Percentiles rank a stretch among this genome's conserved stretches.
phyloP scores from a whole-genome alignment of 441 rosid species.

The Isatis lusitanica region DNA sequence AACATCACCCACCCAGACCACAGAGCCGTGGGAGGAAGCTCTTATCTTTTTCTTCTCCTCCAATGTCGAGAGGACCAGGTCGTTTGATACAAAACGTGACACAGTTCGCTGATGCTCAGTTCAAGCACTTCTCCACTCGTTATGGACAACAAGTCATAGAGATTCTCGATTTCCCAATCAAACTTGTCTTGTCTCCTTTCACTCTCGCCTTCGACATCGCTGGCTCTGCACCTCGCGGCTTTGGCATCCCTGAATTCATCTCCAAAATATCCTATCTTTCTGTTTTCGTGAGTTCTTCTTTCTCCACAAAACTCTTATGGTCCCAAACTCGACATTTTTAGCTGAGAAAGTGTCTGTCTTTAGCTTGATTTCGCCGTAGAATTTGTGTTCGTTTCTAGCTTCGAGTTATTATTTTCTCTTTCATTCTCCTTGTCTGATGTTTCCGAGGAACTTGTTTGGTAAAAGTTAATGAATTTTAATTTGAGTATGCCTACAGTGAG shows the following conservation, averaged over 20 bases:
- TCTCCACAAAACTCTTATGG: background rate
- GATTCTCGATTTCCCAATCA: slow-evolving; percentile 70
- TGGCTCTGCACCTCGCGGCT: slow-evolving; percentile 92
- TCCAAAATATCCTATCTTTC: slow-evolving; percentile 70
- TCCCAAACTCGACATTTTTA: background rate
- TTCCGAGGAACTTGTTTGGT: background rate
- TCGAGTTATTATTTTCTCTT: background rate
- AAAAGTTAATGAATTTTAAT: slow-evolving; percentile 15
- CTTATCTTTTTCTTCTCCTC: slow-evolving; percentile 21
- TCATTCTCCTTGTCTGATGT: background rate
- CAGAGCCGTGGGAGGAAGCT: slow-evolving; percentile 24
- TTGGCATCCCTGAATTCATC: slow-evolving; percentile 79
- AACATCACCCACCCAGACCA: slow-evolving; percentile 18
- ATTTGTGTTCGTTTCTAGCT: background rate
- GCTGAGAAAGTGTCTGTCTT: background rate
- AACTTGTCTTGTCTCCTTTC: slow-evolving; percentile 74
- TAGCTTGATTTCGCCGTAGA: background rate
- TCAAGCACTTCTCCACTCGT: slow-evolving; percentile 50
- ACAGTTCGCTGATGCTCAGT: slow-evolving; percentile 57
- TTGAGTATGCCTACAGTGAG: background rate
- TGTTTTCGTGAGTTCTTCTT: slow-evolving; percentile 55
- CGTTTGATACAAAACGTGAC: slow-evolving; percentile 54
- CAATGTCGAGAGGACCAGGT: slow-evolving; percentile 63
- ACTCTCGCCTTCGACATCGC: slow-evolving; percentile 83
- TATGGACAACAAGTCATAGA: slow-evolving; percentile 71